Percentiles rank a stretch among this genome's conserved stretches.
phyloP scores from a whole-genome alignment of 345 rosid species.

The Citrus unshiu region DNA sequence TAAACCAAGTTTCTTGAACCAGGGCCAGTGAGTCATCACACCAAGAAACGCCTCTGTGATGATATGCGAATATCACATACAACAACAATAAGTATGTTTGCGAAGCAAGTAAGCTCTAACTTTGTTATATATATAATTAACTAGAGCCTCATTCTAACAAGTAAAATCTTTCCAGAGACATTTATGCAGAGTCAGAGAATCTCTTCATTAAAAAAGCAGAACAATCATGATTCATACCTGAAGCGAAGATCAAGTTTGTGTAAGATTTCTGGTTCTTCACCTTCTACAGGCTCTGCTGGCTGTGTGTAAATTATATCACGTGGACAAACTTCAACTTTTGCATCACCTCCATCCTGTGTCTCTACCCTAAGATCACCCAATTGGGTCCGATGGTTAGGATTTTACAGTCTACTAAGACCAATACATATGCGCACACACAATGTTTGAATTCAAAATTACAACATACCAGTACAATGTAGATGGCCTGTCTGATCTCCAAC shows the following conservation, averaged over 20 bases:
- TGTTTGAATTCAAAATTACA: background rate
- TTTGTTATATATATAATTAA: background rate
- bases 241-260: constrained; percentile 96
- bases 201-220: too few species aligned
- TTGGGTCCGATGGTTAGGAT: constrained; percentile 10
- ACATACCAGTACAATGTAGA: constrained; percentile 79
- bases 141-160: background rate
- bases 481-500: constrained; percentile 96
- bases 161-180: background rate
- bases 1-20: constrained; percentile 93
- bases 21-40: constrained; percentile 91
- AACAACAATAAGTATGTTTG: constrained; percentile 7
- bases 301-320: constrained; percentile 84
- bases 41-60: constrained; percentile 86
- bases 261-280: constrained; percentile 70
- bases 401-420: background rate
- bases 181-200: background rate
- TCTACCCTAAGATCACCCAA: constrained; percentile 65
- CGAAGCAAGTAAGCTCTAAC: background rate
- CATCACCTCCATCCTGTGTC: constrained; percentile 97
- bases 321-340: constrained; percentile 90
- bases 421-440: background rate
- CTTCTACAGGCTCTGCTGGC: constrained; percentile 69
- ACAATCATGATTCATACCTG: constrained; percentile 45
- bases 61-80: constrained; percentile 10